Evolutionary conservation across 129 eudicot species (phyloP).

Genomic region (Flaveria bidentis): DNA sequence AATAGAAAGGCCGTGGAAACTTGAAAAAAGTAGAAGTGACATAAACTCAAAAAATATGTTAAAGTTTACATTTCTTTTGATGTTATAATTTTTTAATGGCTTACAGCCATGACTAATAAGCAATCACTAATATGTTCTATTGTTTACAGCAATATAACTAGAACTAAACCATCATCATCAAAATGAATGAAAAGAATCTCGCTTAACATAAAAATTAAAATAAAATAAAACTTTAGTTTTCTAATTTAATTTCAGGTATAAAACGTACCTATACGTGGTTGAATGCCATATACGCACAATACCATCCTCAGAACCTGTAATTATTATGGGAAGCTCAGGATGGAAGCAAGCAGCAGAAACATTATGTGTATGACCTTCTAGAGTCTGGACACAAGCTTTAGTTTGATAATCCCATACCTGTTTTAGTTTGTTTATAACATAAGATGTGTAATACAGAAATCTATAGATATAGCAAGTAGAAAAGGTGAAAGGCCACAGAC

Average conservation of each 20-base stretch:
- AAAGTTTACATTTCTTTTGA: slow-evolving; percentile 9
- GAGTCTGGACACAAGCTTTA: slow-evolving; percentile 63
- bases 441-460: background rate
- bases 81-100: background rate
- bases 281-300: slow-evolving; percentile 94
- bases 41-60: slow-evolving; percentile 12
- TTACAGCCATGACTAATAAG: slow-evolving; percentile 6
- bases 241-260: background rate
- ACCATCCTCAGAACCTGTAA: slow-evolving; percentile 83
- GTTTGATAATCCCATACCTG: slow-evolving; percentile 75
- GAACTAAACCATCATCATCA: slow-evolving; percentile 7
- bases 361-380: slow-evolving; percentile 80
- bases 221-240: background rate
- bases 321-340: slow-evolving; percentile 69
- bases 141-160: slow-evolving; percentile 13
- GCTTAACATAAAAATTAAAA: background rate
- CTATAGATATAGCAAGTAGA: slow-evolving; percentile 3
- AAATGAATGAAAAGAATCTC: slow-evolving; percentile 7
- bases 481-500: slow-evolving; percentile 34
- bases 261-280: slow-evolving; percentile 71
- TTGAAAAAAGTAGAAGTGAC: background rate
- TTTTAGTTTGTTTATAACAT: slow-evolving; percentile 9
- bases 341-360: slow-evolving; percentile 69
- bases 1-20: slow-evolving; percentile 14
- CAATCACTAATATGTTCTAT: slow-evolving; percentile 13